Base-by-base conservation (phyloP, 805 yeast genomes). In the Pichia cabralensis region DNA sequence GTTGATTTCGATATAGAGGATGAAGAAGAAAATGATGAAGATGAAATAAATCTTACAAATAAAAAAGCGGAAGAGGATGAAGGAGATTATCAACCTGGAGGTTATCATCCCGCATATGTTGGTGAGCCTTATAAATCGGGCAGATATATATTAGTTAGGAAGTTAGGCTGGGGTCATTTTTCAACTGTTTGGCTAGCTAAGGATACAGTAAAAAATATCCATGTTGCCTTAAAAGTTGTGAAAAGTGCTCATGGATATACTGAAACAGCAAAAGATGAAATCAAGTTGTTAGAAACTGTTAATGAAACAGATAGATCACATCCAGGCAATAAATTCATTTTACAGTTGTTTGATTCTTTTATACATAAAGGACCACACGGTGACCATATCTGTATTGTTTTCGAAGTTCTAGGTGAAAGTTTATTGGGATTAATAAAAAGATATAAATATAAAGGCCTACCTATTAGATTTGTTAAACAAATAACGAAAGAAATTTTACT, bases 131-230 rank as follows among this genome's bases (percentile, higher is more conserved):
- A 80, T 57, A 81, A 84, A 47, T 65, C 80, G 36, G 49, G 46
- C 8, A 72, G 82, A 39, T 92, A 92, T 55, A 67, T 77, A 2
- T 59, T 92, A 31, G 88, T 83, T 21, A 72, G 97, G 41, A 92
- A 92, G 53, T 64, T 92, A 4, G 99, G 99, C 1, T 92, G 99
- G 99, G 99, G 99, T 23, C 96, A 92, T 59, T 92, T 92, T 53
- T 80, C 94, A 19, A 92, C 95, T 1, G 96, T 84, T 16, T 88
- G 96, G 96, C 64, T 83, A 20, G 97, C 96, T 5, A 69, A 61
- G 40, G 65, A 63, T 33, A 78, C 74, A 38, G 66, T 63, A 42
- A 62, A 65, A 36, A 66, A 71, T 40, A 61, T 71, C 31, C 95
- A 82, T 52, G 97, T 92, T 16, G 98, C 98, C 2, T 71, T 92